Conservation (phyloP, 2,329 filamentous ascomycete genomes). For the Chaetomiaceae sp. region DNA sequence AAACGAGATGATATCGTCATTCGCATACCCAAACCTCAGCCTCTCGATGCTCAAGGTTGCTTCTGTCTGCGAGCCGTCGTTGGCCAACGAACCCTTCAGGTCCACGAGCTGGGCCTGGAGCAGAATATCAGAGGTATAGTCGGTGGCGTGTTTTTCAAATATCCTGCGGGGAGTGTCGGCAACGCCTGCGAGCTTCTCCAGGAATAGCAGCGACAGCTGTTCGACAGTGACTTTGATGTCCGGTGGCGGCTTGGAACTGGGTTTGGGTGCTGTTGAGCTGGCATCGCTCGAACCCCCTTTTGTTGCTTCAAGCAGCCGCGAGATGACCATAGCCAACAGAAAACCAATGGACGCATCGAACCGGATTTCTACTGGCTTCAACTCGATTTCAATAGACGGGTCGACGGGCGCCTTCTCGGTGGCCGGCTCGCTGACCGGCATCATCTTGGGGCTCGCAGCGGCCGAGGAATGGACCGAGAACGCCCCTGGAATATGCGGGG, state of each 20-base stretch:
- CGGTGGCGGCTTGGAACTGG: slow-evolving; percentile 27
- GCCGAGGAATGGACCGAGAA: slow-evolving; percentile 47
- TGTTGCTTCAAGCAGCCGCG: slow-evolving; percentile 44
- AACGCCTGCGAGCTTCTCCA: slow-evolving; percentile 50
- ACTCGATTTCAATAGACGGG: slow-evolving; percentile 41
- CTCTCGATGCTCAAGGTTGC: slow-evolving; percentile 48
- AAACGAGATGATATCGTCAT: slow-evolving; percentile 60
- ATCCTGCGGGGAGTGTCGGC: slow-evolving; percentile 46
- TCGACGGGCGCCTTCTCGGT: slow-evolving; percentile 27
- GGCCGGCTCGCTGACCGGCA: slow-evolving; percentile 10
- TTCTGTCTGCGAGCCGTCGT: slow-evolving; percentile 28
- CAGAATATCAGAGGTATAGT: slow-evolving; percentile 46
- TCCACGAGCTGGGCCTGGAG: slow-evolving; percentile 47
- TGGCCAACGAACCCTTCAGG: slow-evolving; percentile 33
- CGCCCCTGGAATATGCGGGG: slow-evolving; percentile 55
- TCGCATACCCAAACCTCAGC: slow-evolving; percentile 58
- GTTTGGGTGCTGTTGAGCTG: slow-evolving; percentile 11
- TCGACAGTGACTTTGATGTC: slow-evolving; percentile 43
- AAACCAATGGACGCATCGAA: slow-evolving; percentile 55
- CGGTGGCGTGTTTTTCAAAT: slow-evolving; percentile 36
- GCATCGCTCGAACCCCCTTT: slow-evolving; percentile 28
- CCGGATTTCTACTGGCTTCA: slow-evolving; percentile 49
- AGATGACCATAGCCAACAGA: slow-evolving; percentile 47
- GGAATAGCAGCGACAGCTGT: slow-evolving; percentile 50
- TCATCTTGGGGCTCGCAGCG: slow-evolving; percentile 29